Evolutionary conservation across 768 basidiomycete species (phyloP), one percentile per base, ranked within the genome.

Genomic region (Tulasnella sp.): DNA sequence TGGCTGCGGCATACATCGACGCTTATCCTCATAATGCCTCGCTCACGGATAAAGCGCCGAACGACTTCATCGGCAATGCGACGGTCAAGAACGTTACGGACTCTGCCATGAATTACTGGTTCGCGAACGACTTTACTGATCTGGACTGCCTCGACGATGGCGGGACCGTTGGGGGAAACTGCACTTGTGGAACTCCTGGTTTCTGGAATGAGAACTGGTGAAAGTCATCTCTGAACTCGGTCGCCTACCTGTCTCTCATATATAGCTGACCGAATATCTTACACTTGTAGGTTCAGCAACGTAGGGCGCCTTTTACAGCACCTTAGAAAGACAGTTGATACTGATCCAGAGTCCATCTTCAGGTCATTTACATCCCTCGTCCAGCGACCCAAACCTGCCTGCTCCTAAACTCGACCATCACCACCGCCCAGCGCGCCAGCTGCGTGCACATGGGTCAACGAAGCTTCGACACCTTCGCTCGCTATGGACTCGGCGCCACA

Each of bases 401-500:
- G 10, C 58, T 63, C 9, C 58, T 63, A 19, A 55, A 60, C 26
- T 7, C 26, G 3, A 42, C 45, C 51, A 27, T 59, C 29, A 61
- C 61, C 7, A 5, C 13, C 21, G 54, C 62, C 4, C 61, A 63
- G 30, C 54, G 42, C 26, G n/a, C 26, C 26, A 51, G 26, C 49
- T 63, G 62, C 10, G 50, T 51, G 19, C 29, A 23, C 47, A 51
- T 59, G 29, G 58, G 32, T 30, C 29, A 59, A 19, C 44, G 58
- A 0, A 47, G 47, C 15, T 50, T 26, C 10, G 30, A 44, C 26
- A 49, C 29, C 21, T 59, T 59, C 34, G 58, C 32, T n/a, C 29
- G 29, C 17, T 49, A 5, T 5, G 77, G 76, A 17, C 30, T 59
- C 1, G 42, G 42, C 11, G 43, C 15, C 52, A 53, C 11, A 17